Conservation (phyloP, 208 protist genomes). For the Leishmania turanica region DNA sequence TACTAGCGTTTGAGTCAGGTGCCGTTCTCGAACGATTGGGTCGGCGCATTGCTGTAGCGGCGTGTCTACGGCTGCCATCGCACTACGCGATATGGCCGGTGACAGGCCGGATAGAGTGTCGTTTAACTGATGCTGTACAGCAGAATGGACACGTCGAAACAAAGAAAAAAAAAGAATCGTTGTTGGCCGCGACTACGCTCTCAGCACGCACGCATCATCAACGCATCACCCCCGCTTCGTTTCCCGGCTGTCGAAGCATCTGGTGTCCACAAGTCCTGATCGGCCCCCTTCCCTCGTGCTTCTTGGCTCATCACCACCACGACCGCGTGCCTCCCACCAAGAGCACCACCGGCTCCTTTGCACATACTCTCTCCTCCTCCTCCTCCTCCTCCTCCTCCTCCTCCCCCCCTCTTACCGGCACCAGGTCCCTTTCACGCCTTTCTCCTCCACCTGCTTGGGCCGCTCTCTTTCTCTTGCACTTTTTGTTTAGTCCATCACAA, state of each 20-base stretch:
- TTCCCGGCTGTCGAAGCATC: neutral
- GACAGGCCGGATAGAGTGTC: neutral
- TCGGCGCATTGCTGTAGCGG: neutral
- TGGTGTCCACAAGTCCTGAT: neutral
- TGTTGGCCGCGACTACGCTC: neutral
- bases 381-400: no score
- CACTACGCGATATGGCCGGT: neutral
- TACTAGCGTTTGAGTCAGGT: neutral
- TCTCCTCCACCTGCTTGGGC: neutral
- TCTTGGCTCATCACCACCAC: neutral
- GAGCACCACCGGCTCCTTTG: neutral
- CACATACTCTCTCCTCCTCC: neutral
- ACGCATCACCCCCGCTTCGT: neutral
- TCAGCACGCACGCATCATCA: neutral
- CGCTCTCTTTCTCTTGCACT: neutral
- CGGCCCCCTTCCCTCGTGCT: neutral
- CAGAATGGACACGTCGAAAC: neutral
- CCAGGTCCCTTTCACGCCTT: neutral
- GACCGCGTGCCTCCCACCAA: neutral
- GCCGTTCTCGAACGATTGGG: neutral
- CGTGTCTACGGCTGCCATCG: neutral
- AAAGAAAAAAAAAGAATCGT: neutral
- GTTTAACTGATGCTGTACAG: neutral
- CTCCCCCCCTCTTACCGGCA: neutral
- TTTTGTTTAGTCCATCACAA: neutral